phyloP scores from a whole-genome alignment of 1,139 yeast genomes.

The Candida smagusa region DNA sequence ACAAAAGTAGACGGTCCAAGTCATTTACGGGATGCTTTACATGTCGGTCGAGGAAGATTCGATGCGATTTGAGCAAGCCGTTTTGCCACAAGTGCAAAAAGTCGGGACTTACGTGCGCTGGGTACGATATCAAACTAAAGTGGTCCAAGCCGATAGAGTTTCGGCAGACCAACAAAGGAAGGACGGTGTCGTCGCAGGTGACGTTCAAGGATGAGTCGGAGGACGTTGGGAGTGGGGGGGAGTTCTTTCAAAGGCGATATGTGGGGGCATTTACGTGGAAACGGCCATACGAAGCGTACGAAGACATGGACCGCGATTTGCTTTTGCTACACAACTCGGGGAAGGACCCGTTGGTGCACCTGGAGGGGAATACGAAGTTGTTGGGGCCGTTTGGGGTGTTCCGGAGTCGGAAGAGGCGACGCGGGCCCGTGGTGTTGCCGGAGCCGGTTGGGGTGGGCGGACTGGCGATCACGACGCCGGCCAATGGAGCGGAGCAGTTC shows the following conservation, averaged over 20 bases:
- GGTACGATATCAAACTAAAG: conserved; percentile 74
- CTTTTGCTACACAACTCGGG: conserved; percentile 57
- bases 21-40: conserved; percentile 53
- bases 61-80: conserved; percentile 47
- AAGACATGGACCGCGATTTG: conserved; percentile 77
- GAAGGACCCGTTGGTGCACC: conserved; percentile 28
- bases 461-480: not conserved
- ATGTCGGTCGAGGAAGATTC: conserved; percentile 46
- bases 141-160: conserved; percentile 66
- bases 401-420: conserved; percentile 9
- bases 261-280: conserved; percentile 76
- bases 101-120: conserved; percentile 65
- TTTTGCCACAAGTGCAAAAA: conserved; percentile 41
- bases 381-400: conserved; percentile 88
- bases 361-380: conserved; percentile 49
- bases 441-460: not conserved
- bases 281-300: conserved; percentile 64
- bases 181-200: conserved; percentile 25
- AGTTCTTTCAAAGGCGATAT: conserved; percentile 63
- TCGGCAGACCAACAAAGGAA: conserved; percentile 26
- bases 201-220: conserved; percentile 18
- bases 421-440: not conserved
- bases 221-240: conserved; percentile 24
- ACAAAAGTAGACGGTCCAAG: conserved; percentile 25
- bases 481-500: conserved; percentile 27